A percentile compares a stretch with the other conserved stretches of the same genome.
phyloP scores from a whole-genome alignment of 352 stramenopile species.

The Phytophthora megakarya region DNA sequence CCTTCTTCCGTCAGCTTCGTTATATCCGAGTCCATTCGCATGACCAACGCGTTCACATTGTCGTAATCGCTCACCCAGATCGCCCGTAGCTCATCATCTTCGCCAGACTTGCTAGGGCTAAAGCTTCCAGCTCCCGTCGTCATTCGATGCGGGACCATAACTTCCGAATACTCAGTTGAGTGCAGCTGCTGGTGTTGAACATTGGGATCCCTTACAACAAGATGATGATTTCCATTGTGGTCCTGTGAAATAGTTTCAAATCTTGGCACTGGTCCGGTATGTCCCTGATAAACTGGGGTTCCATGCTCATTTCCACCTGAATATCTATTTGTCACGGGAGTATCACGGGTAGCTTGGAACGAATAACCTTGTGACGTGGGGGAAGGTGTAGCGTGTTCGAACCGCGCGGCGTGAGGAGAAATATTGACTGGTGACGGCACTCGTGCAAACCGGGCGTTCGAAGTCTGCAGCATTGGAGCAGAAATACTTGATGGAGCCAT shows the following conservation, averaged over 20 bases:
- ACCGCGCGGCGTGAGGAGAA: conserved; percentile 13
- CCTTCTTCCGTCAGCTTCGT: conserved; percentile 35
- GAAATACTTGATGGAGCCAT: conserved; percentile 21
- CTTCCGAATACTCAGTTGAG: conserved; percentile 11
- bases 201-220: conserved; percentile 31
- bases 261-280: conserved; percentile 10
- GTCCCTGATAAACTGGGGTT: conserved; percentile 21
- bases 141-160: conserved; percentile 28
- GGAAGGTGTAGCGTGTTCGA: conserved; percentile 13
- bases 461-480: conserved; percentile 14
- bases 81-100: conserved; percentile 41
- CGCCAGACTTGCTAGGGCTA: conserved; percentile 16
- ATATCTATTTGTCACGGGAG: conserved; percentile 15
- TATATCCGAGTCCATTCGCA: conserved; percentile 37
- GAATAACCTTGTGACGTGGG: conserved; percentile 7
- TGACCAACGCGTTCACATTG: conserved; percentile 39
- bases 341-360: conserved; percentile 6
- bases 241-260: conserved; percentile 37
- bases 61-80: conserved; percentile 49
- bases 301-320: conserved; percentile 7
- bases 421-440: conserved; percentile 23
- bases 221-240: conserved; percentile 21
- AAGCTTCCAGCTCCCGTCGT: conserved; percentile 14
- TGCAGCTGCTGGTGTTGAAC: conserved; percentile 28
- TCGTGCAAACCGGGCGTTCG: conserved; percentile 10